Base-by-base conservation (phyloP, 2,329 filamentous ascomycete genomes). In the Daldinia sp. region DNA sequence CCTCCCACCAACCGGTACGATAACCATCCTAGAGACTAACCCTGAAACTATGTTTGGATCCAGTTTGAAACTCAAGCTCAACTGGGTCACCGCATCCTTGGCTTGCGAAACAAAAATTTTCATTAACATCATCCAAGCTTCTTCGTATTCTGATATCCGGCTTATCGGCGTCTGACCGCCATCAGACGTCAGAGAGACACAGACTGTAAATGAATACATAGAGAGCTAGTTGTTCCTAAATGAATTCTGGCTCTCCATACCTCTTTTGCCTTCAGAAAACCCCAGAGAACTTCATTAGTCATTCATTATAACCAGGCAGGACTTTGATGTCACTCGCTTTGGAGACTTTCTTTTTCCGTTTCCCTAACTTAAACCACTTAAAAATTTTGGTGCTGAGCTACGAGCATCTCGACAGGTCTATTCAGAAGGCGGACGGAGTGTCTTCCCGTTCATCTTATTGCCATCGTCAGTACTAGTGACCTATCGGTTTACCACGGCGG, bases 281-380 rank as follows among this genome's bases (percentile, higher is more conserved):
- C 41, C 6, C 18, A 50, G 54, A 37, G 56, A 37, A 23, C 28
- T 54, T 53, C n/a, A n/a, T 42, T 63, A 69, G 59, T 63, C 60
- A 61, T 60, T 69, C 63, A 42, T 57, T 64, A 64, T 35, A 35
- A 23, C 30, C 42, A 55, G 30, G 39, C 46, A 59, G 44, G 30
- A 23, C 51, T 26, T 35, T 67, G 18, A 35, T 53, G 35, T 53
- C 63, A 42, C 15, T 62, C 30, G 51, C 35, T 63, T 30, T 51
- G 5, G 33, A 60, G 37, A 50, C 23, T 20, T 53, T 41, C 41
- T 42, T 44, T 51, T 56, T 51, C 39, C 46, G 26, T 50, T 18
- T 50, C 46, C 26, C 26, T 30, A 50, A 37, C 46, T 15, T 6
- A 39, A 35, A 26, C 30, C 15, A 35, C 54, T 23, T n/a, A 13